Conservation (phyloP, 148 eudicot species). For the Vaccinium darrowii region DNA sequence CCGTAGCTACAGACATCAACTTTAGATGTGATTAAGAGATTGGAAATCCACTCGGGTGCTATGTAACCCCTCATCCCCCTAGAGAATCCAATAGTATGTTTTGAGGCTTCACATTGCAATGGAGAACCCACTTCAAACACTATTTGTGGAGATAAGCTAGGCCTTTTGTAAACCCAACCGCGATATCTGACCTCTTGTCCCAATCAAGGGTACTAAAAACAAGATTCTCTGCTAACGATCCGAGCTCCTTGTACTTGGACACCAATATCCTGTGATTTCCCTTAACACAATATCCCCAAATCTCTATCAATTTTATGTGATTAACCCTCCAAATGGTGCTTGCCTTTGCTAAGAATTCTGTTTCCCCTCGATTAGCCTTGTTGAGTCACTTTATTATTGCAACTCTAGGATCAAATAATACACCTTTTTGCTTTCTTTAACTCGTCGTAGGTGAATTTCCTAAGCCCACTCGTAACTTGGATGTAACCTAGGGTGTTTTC, state of each 20-base stretch:
- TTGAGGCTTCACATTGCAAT: conserved; percentile 22
- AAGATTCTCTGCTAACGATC: conserved; percentile 16
- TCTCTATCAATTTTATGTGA: conserved; percentile 28
- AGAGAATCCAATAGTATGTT: conserved; percentile 12
- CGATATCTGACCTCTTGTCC: conserved; percentile 8
- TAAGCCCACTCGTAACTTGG: conserved; percentile 23
- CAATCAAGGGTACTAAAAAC: not conserved
- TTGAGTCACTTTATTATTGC: conserved; percentile 26
- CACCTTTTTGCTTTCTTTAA: conserved; percentile 23
- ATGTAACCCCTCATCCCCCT: conserved; percentile 8
- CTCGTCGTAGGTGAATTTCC: conserved; percentile 33
- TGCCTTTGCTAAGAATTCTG: conserved; percentile 13
- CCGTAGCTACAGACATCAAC: conserved; percentile 16
- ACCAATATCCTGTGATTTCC: conserved; percentile 15
- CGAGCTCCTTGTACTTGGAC: conserved; percentile 13
- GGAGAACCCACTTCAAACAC: conserved; percentile 27
- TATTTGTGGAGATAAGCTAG: conserved; percentile 22
- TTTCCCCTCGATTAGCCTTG: conserved; percentile 26
- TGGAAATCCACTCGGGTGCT: conserved; percentile 12
- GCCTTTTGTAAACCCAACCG: conserved; percentile 7
- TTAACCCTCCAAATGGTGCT: conserved; percentile 22
- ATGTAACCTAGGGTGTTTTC: no score
- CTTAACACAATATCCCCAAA: conserved; percentile 19
- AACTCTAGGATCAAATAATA: conserved; percentile 11
- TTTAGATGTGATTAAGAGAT: conserved; percentile 10